Conservation (phyloP, 768 basidiomycete species). For the Cystofilobasidium bisporidii region DNA sequence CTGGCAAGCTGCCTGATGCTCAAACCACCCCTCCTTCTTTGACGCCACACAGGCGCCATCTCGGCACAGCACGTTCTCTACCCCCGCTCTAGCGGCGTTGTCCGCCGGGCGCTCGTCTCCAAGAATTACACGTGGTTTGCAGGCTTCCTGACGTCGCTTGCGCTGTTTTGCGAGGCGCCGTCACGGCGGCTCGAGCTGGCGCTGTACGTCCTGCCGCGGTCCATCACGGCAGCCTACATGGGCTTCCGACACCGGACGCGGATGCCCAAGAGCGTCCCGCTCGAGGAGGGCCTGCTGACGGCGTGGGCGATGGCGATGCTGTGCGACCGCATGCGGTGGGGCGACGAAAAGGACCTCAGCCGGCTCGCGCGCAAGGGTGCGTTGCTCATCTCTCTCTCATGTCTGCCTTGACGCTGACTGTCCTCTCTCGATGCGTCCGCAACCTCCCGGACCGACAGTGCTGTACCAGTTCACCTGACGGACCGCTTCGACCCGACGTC, state of each 20-base stretch:
- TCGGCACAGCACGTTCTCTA: constrained; percentile 15
- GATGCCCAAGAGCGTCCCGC: constrained; percentile 4
- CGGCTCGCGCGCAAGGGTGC: background rate
- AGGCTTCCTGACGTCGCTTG: constrained; percentile 14
- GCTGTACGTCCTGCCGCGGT: constrained; percentile 23
- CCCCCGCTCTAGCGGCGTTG: background rate
- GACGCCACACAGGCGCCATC: constrained; percentile 11
- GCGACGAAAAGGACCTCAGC: background rate
- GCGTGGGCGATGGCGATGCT: constrained; percentile 25
- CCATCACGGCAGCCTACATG: constrained; percentile 7
- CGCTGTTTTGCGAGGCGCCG: constrained; percentile 15
- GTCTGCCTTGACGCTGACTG: background rate
- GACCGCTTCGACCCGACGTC: no score
- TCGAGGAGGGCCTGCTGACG: constrained; percentile 18
- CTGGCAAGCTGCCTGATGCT: no score
- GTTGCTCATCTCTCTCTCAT: background rate
- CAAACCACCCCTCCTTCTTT: no score
- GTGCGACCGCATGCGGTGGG: constrained; percentile 15
- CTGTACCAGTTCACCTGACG: background rate
- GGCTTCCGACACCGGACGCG: background rate
- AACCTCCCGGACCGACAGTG: background rate
- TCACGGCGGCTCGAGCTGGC: constrained; percentile 22
- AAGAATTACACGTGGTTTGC: constrained; percentile 18
- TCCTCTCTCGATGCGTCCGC: no score
- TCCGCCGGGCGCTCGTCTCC: constrained; percentile 1